Conservation (phyloP, 2,329 filamentous ascomycete genomes). For the Ophiostoma angusticollis region DNA sequence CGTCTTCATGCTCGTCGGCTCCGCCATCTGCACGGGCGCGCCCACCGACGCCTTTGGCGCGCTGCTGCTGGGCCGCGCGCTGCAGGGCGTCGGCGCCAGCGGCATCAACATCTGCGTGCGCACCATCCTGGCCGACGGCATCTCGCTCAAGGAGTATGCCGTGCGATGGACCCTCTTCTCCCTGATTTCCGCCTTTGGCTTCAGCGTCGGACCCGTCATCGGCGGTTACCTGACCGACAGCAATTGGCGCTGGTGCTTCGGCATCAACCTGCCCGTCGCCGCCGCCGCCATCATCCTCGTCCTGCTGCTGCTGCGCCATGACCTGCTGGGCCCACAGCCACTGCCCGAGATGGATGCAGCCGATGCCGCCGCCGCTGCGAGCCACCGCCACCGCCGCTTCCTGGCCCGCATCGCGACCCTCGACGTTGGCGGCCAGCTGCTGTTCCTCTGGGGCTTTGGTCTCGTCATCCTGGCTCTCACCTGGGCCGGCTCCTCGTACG, state of each 20-base stretch:
- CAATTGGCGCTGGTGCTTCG: constrained; percentile 54
- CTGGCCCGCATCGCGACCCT: constrained; percentile 35
- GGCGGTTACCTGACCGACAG: constrained; percentile 42
- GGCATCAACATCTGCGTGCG: constrained; percentile 48
- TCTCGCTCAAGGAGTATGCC: constrained; percentile 47
- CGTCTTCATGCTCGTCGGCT: constrained; percentile 45
- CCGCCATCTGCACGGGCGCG: constrained; percentile 46
- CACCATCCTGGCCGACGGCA: constrained; percentile 50
- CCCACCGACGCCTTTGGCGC: constrained; percentile 41
- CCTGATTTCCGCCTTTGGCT: constrained; percentile 45
- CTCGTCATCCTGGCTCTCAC: constrained; percentile 41
- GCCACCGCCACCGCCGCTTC: constrained; percentile 20
- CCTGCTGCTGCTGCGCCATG: constrained; percentile 42
- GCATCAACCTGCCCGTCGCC: constrained; percentile 29
- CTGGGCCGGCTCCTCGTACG: constrained; percentile 41
- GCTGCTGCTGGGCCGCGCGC: constrained; percentile 47
- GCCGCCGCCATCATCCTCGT: constrained; percentile 37
- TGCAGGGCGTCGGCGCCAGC: constrained; percentile 50
- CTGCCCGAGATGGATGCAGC: constrained; percentile 4
- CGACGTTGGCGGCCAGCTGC: constrained; percentile 40
- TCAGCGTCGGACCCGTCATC: constrained; percentile 47
- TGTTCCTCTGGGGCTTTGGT: constrained; percentile 43
- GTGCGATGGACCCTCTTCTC: constrained; percentile 50
- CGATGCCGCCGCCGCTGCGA: not conserved
- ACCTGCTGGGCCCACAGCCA: constrained; percentile 40